phyloP scores from a whole-genome alignment of 2,329 filamentous ascomycete species.

The Aschersonia sp. region DNA sequence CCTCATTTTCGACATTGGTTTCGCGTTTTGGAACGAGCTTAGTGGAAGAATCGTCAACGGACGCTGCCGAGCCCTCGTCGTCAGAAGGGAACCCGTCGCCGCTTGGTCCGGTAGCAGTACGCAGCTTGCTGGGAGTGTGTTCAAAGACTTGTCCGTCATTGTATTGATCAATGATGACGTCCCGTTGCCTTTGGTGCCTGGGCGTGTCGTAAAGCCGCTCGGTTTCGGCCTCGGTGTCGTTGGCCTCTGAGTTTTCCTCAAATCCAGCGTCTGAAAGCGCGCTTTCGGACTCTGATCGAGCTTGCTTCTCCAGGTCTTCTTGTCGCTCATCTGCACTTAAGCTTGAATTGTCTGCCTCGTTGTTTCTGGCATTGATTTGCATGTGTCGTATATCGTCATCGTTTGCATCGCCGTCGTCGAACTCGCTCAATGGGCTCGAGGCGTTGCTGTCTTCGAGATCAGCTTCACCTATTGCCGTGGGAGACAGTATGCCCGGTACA shows the following conservation, averaged over 20 bases:
- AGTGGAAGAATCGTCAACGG: slow-evolving; percentile 20
- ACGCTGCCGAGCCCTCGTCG: slow-evolving; percentile 20
- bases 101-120: slow-evolving; percentile 23
- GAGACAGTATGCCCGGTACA: slow-evolving; percentile 33
- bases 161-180: slow-evolving; percentile 44
- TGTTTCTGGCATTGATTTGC: slow-evolving; percentile 24
- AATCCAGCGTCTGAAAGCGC: slow-evolving; percentile 40
- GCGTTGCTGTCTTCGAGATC: slow-evolving; percentile 53
- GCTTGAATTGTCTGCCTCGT: slow-evolving; percentile 15
- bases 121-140: slow-evolving; percentile 64
- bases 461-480: slow-evolving; percentile 18
- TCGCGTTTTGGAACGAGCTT: slow-evolving; percentile 16
- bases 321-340: slow-evolving; percentile 12
- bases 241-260: slow-evolving; percentile 26
- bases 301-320: slow-evolving; percentile 9
- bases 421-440: slow-evolving; percentile 86
- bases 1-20: slow-evolving; percentile 14
- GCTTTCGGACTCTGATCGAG: slow-evolving; percentile 32
- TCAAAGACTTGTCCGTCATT: slow-evolving; percentile 41
- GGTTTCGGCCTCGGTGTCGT: slow-evolving; percentile 79
- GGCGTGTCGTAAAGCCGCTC: slow-evolving; percentile 88
- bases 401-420: slow-evolving; percentile 65
- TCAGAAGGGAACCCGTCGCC: slow-evolving; percentile 25
- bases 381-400: slow-evolving; percentile 52
- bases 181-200: slow-evolving; percentile 46